Conservation (phyloP, 257 asterid genomes). For the Scutellaria minor region DNA sequence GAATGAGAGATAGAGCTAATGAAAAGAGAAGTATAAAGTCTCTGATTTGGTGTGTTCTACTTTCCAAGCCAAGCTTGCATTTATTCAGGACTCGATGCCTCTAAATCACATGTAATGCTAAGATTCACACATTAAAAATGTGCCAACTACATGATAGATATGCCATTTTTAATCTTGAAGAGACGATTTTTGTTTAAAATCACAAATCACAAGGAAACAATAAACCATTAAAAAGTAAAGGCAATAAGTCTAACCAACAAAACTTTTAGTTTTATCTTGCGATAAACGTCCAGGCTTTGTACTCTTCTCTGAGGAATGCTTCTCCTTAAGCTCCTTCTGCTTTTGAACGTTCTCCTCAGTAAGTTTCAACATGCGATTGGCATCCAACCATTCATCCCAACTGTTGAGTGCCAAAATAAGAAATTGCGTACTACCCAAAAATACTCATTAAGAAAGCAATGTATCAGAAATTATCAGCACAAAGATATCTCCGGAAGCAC, state of each 20-base stretch:
- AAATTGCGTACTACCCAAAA: slow-evolving; percentile 5
- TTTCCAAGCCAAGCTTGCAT: background rate
- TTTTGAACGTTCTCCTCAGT: slow-evolving; percentile 64
- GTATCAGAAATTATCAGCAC: slow-evolving; percentile 17
- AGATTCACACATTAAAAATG: background rate
- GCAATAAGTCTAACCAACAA: slow-evolving; percentile 49
- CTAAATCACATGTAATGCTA: slow-evolving; percentile 16
- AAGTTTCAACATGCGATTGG: slow-evolving; percentile 51
- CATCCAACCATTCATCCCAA: slow-evolving; percentile 89
- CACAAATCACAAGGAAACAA: background rate
- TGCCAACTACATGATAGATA: background rate
- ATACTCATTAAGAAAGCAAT: slow-evolving; percentile 16
- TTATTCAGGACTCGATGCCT: slow-evolving; percentile 1
- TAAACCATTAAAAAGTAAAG: slow-evolving; percentile 3
- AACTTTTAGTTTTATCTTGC: slow-evolving; percentile 50
- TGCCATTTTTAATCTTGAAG: background rate
- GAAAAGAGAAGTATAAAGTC: background rate
- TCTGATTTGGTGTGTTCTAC: background rate
- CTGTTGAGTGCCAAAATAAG: slow-evolving; percentile 46
- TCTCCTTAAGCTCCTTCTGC: slow-evolving; percentile 54
- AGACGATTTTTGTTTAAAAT: background rate
- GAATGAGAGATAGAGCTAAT: background rate
- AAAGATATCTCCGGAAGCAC: slow-evolving; percentile 19
- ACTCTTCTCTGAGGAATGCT: slow-evolving; percentile 47
- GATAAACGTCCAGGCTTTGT: slow-evolving; percentile 46